phyloP scores from a whole-genome alignment of 1,284 basidiomycete genomes.

The Ustilago curta region DNA sequence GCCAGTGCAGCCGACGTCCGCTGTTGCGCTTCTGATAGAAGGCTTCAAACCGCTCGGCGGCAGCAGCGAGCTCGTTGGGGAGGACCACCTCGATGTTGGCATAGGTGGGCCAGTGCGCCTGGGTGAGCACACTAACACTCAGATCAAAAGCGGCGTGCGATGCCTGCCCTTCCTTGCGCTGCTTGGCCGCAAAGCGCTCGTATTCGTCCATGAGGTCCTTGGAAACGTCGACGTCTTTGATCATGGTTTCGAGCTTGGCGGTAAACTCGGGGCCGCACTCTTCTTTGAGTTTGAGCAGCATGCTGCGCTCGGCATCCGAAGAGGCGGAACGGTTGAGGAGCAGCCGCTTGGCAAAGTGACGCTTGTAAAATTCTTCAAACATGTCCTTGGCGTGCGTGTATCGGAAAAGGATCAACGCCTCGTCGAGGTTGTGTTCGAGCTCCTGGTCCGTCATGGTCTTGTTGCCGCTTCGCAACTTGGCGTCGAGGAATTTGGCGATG shows the following conservation, averaged over 20 bases:
- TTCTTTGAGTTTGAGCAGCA: conserved; percentile 90
- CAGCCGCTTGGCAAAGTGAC: conserved; percentile 87
- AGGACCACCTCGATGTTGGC: conserved; percentile 52
- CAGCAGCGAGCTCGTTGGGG: conserved; percentile 43
- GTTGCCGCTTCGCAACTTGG: conserved; percentile 86
- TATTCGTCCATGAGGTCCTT: conserved; percentile 76
- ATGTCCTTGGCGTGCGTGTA: conserved; percentile 75
- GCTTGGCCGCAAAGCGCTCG: conserved; percentile 69
- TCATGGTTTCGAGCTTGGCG: conserved; percentile 88
- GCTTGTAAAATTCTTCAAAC: conserved; percentile 87
- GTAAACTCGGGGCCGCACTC: conserved; percentile 88
- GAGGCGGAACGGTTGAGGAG: conserved; percentile 87
- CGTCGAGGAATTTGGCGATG: conserved; percentile 91
- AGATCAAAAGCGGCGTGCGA: conserved; percentile 69
- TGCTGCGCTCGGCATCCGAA: conserved; percentile 88
- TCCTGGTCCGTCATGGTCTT: conserved; percentile 78
- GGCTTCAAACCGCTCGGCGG: conserved; percentile 47
- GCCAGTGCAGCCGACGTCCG: conserved; percentile 66
- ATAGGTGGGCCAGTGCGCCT: conserved; percentile 74
- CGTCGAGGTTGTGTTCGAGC: conserved; percentile 79
- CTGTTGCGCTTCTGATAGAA: conserved; percentile 65
- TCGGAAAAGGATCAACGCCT: conserved; percentile 84
- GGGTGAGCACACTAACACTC: conserved; percentile 73
- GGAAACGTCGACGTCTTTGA: conserved; percentile 83
- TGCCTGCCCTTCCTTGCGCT: conserved; percentile 33